Evolutionary conservation across 208 protist species (phyloP).

Genomic region (Angomonas deanei): DNA sequence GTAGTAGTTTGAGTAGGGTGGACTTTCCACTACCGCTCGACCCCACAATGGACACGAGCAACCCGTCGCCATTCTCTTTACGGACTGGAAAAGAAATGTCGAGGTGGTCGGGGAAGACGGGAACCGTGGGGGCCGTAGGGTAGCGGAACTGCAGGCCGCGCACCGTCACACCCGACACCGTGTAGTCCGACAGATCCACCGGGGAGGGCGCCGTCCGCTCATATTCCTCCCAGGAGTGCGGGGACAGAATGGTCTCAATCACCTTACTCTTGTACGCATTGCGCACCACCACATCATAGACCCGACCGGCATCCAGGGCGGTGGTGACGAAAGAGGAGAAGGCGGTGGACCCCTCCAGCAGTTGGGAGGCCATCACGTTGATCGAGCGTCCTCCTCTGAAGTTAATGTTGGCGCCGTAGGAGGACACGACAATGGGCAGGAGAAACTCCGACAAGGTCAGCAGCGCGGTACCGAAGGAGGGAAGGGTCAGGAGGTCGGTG

Average conservation of each 20-base stretch:
- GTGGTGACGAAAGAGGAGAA: constrained; percentile 23
- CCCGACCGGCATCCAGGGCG: constrained; percentile 30
- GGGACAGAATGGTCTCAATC: constrained; percentile 40
- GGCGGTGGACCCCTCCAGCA: constrained; percentile 20
- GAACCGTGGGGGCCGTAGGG: constrained; percentile 50
- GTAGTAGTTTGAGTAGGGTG: constrained; percentile 61
- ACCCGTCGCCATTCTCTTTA: constrained; percentile 17
- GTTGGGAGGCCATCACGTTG: background rate
- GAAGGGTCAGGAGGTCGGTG: too few species aligned
- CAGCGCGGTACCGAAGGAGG: constrained; percentile 21
- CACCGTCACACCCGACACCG: constrained; percentile 10
- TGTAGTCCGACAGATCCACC: background rate
- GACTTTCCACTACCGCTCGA: constrained; percentile 72
- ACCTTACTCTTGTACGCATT: constrained; percentile 76
- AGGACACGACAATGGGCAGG: constrained; percentile 24
- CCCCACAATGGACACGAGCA: constrained; percentile 52
- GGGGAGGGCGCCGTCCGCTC: background rate
- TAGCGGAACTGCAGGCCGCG: constrained; percentile 53
- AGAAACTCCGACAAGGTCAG: constrained; percentile 30
- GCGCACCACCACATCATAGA: constrained; percentile 50
- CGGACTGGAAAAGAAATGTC: constrained; percentile 2
- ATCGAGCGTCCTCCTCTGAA: background rate
- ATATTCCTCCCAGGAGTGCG: constrained; percentile 42
- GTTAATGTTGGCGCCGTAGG: constrained; percentile 16
- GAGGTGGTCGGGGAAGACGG: constrained; percentile 28